Evolutionary conservation across 228 moss, liverwort and hornwort species (phyloP), one percentile per base, ranked within the genome.

Genomic region (Sphagnum fallax): DNA sequence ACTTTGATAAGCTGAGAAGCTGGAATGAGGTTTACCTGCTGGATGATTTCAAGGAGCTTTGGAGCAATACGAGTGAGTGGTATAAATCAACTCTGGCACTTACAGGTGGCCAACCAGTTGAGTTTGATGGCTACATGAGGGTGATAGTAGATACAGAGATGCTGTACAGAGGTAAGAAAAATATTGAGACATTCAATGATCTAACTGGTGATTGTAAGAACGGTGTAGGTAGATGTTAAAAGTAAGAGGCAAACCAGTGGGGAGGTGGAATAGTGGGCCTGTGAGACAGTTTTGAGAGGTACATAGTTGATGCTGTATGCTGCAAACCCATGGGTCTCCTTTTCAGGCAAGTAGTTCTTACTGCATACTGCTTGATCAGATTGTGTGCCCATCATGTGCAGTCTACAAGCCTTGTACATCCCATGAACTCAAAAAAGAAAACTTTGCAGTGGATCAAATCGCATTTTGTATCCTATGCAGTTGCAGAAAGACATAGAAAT

Each of bases 71-170:
- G 2, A 89, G 91, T 15, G 87, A 92, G 51, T 95, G 95, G 95
- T 86, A 81, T 62, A 91, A 81, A 10, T 81, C 82, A 67, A 92
- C 84, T 15, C 68, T 67, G 73, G 72, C 75, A n/a, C 80, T 92
- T 52, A 84, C 77, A 11, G 72, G 76, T 3, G 88, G 87, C 18
- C 70, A 8, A n/a, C 80, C 81, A 5, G 67, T 88, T 5, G 67
- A 53, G 11, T 95, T 95, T 72, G 92, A 95, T 76, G 80, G 80
- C 55, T 89, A 89, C 78, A 95, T 95, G 95, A 81, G 82, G 76
- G 76, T 90, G 70, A 88, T 88, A 68, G 81, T 95, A 12, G 95
- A 95, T 64, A 80, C 95, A 4, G 95, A 95, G 78, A 90, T 95
- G 75, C 63, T 95, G 75, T 89, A 89, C 73, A 85, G 90, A 73